Evolutionary conservation across 1,284 basidiomycete species (phyloP).

Genomic region (Ganoderma lingzhi): DNA sequence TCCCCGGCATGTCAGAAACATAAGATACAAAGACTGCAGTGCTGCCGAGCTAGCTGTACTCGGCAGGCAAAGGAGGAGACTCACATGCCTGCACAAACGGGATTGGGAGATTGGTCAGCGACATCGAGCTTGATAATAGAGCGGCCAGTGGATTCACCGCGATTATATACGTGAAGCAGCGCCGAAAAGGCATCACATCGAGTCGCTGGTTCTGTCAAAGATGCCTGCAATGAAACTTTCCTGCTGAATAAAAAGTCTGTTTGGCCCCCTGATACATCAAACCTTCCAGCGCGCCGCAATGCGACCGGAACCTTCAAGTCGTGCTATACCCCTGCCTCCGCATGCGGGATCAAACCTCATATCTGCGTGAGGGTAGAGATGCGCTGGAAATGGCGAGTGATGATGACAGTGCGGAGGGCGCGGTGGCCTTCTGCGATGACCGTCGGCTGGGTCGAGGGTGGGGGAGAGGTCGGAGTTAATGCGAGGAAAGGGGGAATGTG

Average conservation of each 20-base stretch:
- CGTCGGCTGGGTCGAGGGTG: slow-evolving; percentile 52
- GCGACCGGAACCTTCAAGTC: background rate
- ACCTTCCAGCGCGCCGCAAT: background rate
- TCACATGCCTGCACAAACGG: background rate
- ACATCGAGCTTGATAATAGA: background rate
- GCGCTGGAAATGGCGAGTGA: slow-evolving; percentile 79
- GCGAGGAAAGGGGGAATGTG: slow-evolving; percentile 47
- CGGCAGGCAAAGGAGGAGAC: background rate
- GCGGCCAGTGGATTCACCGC: no score
- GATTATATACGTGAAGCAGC: background rate
- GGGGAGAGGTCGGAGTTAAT: slow-evolving; percentile 32
- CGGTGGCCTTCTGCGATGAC: slow-evolving; percentile 63
- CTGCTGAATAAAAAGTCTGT: background rate
- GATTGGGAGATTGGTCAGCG: background rate
- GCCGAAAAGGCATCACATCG: background rate
- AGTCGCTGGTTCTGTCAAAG: background rate
- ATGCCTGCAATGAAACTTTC: background rate
- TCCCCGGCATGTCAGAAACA: background rate
- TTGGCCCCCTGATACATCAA: background rate
- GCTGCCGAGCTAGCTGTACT: background rate
- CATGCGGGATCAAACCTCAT: background rate
- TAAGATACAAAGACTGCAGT: no score
- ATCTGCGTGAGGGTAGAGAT: slow-evolving; percentile 42
- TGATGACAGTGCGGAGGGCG: slow-evolving; percentile 67
- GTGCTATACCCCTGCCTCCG: background rate